A percentile compares a stretch with the other conserved stretches of the same genome.
These are phyloP conservation scores for Fusarium liriodendri DNA, from an alignment of 2,329 filamentous ascomycete genomes.

Conservation along the genomic window DNA sequence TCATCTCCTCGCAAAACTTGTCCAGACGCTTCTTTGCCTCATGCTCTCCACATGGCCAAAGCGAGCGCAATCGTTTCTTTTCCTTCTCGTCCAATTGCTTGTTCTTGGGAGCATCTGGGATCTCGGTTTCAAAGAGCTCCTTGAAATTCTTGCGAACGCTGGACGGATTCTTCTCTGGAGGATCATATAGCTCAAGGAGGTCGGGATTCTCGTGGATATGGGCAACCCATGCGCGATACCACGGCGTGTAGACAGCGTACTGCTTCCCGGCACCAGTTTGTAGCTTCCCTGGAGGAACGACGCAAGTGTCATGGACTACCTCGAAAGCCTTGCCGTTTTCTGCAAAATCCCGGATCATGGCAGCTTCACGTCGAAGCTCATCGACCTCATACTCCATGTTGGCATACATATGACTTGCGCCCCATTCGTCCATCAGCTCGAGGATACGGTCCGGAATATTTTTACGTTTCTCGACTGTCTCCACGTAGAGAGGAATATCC, in stretches of 20 bases:
- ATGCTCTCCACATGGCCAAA: conserved; percentile 83
- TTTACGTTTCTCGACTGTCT: conserved; percentile 75
- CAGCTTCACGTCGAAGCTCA: conserved; percentile 81
- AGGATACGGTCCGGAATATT: conserved; percentile 70
- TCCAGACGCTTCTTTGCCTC: conserved; percentile 73
- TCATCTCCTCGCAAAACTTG: conserved; percentile 75
- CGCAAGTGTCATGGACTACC: conserved; percentile 83
- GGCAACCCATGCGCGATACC: conserved; percentile 81
- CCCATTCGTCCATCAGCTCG: conserved; percentile 77
- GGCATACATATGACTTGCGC: conserved; percentile 78
- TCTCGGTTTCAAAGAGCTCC: conserved; percentile 67
- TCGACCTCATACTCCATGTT: conserved; percentile 96
- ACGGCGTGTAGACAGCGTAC: conserved; percentile 87
- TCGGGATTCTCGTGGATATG: conserved; percentile 78
- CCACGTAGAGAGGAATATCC: conserved; percentile 82
- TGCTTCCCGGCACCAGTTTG: conserved; percentile 77
- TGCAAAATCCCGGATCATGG: conserved; percentile 70
- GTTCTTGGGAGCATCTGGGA: conserved; percentile 72
- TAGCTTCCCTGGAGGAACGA: conserved; percentile 80
- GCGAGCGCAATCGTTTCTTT: conserved; percentile 62
- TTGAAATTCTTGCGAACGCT: conserved; percentile 57
- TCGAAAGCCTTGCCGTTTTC: conserved; percentile 75
- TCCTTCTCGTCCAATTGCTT: conserved; percentile 72
- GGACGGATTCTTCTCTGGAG: conserved; percentile 52
- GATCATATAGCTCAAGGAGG: conserved; percentile 70